Base-by-base conservation (phyloP, 1,139 yeast genomes). In the Sugiyamaella novakii region DNA sequence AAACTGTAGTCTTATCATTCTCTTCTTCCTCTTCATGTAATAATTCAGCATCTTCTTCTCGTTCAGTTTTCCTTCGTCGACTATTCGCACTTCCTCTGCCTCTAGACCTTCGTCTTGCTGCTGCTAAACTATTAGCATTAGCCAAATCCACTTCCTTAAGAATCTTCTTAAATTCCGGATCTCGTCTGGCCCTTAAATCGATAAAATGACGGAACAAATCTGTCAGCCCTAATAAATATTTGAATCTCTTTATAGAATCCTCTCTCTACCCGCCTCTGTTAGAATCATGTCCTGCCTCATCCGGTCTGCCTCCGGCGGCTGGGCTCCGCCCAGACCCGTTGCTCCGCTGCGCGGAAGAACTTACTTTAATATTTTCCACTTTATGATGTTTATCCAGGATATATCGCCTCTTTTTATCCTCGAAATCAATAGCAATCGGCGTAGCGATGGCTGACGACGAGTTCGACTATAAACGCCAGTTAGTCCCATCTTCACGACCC, bases 31-130 rank as follows among this genome's bases (percentile, higher is more conserved):
- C 96, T 52, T 84, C 95, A 58, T 79, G 79, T 59, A 91, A 74
- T 52, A 91, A 76, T 68, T 89, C 96, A 0, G 88, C 95, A 66
- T 91, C 98, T 66, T 92, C 98, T 64, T 92, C 97, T 64, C 87
- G 83, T 66, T 63, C 73, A 22, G 69, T 66, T 59, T 65, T 65
- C 15, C 69, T 58, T 14, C 63, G 59, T 17, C 69, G 56, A 19
- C 57, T 57, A 25, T 52, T 66, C 55, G 35, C 37, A n/a, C 58
- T 54, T 51, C 64, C 54, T 55, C 66, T 44, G 5, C 19, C 39
- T 17, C 43, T 12, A 3, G 12, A 12, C 18, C 21, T 15, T n/a
- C 47, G 15, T 14, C 42, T 21, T 12, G 36, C 10, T 6, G 36
- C 42, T 24, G 37, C n/a, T 17, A 18, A 6, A 24, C 41, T 28